Evolutionary conservation across 306 rosid species (phyloP).

Genomic region (Quercus variabilis): DNA sequence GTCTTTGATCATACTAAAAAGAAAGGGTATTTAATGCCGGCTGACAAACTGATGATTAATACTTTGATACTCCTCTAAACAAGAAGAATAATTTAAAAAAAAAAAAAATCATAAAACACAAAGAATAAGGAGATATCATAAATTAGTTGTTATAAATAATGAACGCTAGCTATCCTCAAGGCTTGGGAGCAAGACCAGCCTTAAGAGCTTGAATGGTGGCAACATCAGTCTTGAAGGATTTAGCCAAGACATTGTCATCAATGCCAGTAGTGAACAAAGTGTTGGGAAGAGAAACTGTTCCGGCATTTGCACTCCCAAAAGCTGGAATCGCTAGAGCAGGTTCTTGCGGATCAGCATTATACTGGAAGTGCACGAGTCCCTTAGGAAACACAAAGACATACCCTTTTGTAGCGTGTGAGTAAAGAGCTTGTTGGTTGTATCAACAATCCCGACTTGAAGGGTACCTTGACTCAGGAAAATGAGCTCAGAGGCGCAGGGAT

Average conservation of each 20-base stretch:
- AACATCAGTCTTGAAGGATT: conserved; percentile 46
- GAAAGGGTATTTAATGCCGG: no score
- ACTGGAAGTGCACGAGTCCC: conserved; percentile 53
- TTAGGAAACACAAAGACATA: conserved; percentile 48
- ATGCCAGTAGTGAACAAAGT: conserved; percentile 37
- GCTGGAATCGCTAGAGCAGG: conserved; percentile 36
- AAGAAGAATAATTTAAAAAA: neutral
- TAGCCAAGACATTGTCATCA: conserved; percentile 42
- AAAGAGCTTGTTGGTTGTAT: conserved; percentile 45
- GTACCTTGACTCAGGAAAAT: conserved; percentile 31
- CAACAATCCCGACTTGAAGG: conserved; percentile 50
- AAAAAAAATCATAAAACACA: neutral
- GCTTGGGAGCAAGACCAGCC: conserved; percentile 32
- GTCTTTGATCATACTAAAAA: neutral
- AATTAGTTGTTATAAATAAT: neutral
- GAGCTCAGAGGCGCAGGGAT: conserved; percentile 53
- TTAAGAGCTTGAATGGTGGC: conserved; percentile 37
- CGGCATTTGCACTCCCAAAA: conserved; percentile 50
- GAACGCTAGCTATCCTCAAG: neutral
- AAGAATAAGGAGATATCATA: neutral
- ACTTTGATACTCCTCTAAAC: no score
- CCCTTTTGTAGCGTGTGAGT: conserved; percentile 35
- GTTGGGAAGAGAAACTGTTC: conserved; percentile 30
- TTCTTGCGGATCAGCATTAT: conserved; percentile 14
- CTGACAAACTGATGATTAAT: no score